These are phyloP conservation scores for Melampsora occidentalis DNA, from an alignment of 1,284 basidiomycete species.

Conservation along the genomic window DNA sequence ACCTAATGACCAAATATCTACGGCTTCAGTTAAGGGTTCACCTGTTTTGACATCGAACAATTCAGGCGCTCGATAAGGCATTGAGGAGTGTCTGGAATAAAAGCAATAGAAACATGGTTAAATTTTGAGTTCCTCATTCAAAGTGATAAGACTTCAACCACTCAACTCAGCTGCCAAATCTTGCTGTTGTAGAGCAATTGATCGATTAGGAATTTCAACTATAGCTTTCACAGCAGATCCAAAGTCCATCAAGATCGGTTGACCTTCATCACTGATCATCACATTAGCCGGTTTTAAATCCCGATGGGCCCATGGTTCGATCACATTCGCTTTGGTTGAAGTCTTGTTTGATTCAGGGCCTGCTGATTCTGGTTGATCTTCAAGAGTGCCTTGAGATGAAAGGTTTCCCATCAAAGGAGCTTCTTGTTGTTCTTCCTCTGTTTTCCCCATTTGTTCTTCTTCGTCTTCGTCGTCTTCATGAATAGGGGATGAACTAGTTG, in stretches of 20 bases:
- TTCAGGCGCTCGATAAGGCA: conserved; percentile 54
- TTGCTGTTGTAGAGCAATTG: conserved; percentile 52
- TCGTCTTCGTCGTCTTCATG: conserved; percentile 35
- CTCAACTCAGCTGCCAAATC: conserved; percentile 44
- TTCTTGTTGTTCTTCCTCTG: conserved; percentile 34
- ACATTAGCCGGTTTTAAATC: conserved; percentile 48
- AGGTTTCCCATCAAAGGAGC: conserved; percentile 35
- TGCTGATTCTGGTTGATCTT: neutral
- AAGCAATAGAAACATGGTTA: neutral
- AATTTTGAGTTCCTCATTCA: neutral
- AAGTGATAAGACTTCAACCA: neutral
- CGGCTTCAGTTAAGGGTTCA: conserved; percentile 50
- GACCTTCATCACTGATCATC: conserved; percentile 50
- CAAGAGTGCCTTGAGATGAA: neutral
- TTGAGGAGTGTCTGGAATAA: conserved; percentile 47
- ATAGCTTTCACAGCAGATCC: conserved; percentile 52
- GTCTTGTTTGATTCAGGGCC: neutral
- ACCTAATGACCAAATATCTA: conserved; percentile 54
- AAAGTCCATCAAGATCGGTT: conserved; percentile 53
- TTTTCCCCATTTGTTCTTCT: conserved; percentile 14
- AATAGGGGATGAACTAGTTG: conserved; percentile 4
- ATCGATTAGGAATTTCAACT: conserved; percentile 49
- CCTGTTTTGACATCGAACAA: conserved; percentile 54
- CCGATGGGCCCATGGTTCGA: conserved; percentile 35
- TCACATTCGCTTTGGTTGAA: neutral